Evolutionary conservation across 371 early-diverging fungal genomes (phyloP).

Genomic region (Gilbertella persicaria): DNA sequence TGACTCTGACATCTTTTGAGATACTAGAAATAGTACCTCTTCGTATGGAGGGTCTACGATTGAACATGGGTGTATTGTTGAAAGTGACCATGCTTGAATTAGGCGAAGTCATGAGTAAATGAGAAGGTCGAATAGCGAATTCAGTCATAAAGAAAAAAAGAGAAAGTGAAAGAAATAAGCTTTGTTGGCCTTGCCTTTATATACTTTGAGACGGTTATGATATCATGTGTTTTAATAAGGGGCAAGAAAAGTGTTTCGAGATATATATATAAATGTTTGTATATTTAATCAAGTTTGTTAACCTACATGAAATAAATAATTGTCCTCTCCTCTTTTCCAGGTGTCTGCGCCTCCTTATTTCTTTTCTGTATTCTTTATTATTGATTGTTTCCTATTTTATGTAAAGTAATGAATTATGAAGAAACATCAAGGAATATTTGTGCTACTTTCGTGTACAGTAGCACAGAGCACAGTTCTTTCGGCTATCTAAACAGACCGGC

Average conservation of each 20-base stretch:
- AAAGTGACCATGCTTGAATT: neutral
- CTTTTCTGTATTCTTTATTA: too few relatives aligned
- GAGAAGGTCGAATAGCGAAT: neutral
- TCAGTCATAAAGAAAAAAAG: conserved; percentile 7
- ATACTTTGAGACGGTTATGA: neutral
- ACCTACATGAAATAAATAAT: too few relatives aligned
- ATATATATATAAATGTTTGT: neutral
- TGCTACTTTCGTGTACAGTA: neutral
- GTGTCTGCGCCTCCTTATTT: too few relatives aligned
- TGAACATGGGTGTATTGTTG: neutral
- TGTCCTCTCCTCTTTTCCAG: too few relatives aligned
- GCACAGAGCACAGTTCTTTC: neutral
- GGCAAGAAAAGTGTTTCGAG: conserved; percentile 2
- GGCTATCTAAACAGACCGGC: neutral
- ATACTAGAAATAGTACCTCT: conserved; percentile 26
- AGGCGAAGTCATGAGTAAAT: conserved; percentile 5
- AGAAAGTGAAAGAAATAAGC: neutral
- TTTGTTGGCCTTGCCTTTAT: neutral
- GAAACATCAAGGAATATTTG: neutral
- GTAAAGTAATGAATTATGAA: too few relatives aligned
- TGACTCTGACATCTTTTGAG: conserved; percentile 20
- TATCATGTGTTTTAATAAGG: conserved; percentile 8
- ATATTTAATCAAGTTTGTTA: too few relatives aligned
- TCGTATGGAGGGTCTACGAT: conserved; percentile 19
- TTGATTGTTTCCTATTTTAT: too few relatives aligned